A percentile compares a stretch with the other conserved stretches of the same genome.
These are phyloP conservation scores for Nannochloris sp. DNA, from an alignment of 139 green algal species.

Conservation along the genomic window DNA sequence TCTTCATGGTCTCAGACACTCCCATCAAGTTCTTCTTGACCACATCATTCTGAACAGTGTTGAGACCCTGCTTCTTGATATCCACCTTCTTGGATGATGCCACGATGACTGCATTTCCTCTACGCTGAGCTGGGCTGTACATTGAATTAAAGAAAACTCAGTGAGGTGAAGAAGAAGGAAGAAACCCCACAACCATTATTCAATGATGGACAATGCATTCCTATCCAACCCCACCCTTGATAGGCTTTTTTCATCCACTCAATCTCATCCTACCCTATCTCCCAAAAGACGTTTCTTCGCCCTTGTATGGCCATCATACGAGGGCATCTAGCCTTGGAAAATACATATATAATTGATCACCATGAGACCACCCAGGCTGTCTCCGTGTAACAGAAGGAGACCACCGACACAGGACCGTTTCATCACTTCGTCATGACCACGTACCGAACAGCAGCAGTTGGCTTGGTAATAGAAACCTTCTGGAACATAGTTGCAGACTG, in stretches of 20 bases:
- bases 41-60: constrained; percentile 58
- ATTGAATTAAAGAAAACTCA: background rate
- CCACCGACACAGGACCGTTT: no score
- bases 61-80: constrained; percentile 68
- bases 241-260: background rate
- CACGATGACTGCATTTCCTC: constrained; percentile 23
- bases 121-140: constrained; percentile 9
- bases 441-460: background rate
- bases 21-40: constrained; percentile 80
- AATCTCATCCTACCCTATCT: background rate
- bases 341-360: no score
- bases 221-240: background rate
- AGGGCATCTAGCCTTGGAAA: background rate
- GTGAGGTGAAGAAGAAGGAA: background rate
- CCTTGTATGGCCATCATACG: background rate
- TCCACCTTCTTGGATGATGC: constrained; percentile 78
- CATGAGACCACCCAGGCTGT: no score
- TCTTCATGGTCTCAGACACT: constrained; percentile 55
- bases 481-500: background rate
- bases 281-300: background rate
- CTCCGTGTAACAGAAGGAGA: no score
- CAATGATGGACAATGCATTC: background rate
- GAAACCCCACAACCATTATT: background rate
- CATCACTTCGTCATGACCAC: no score
- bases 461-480: constrained; percentile 1